Evolutionary conservation across 176 grass and related monocot species (phyloP), one percentile per base, ranked within the genome.

Genomic region (Lolium perenne): DNA sequence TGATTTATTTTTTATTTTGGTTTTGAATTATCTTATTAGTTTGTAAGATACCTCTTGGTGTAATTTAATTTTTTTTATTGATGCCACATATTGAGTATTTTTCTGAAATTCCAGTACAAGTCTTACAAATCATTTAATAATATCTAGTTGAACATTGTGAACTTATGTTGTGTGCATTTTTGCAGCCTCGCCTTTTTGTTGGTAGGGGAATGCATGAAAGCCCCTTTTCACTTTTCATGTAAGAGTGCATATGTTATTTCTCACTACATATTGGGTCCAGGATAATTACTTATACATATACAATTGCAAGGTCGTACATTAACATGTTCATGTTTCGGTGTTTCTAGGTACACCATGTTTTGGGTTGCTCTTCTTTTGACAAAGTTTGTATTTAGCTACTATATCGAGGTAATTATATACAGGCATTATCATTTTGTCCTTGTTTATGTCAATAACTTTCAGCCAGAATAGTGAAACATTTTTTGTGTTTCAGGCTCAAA

Each of bases 121-220:
- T 38, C 41, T 73, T 73, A 15, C 16, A 83, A 35, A 38, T 62
- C 48, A 50, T 86, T 77, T 56, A 64, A 48, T 79, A 20, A 47
- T 25, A 61, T 68, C 20, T 87, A 64, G 22, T 73, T 79, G 29
- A 82, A 65, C 12, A 78, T 63, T 38, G 45, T 87, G 20, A 80
- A 80, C 58, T 86, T 53, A 62, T 77, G 61, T 35, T 80, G 45
- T 48, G 22, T 56, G 32, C 78, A 38, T 91, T 59, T 38, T 9
- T 91, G 83, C 89, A 98, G 95, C 86, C 95, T 86, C 89, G 89
- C 10, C 88, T 98, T 38, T 98, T 92, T 85, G 86, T 98, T 85
- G 95, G 95, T 72, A 95, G 95, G 75, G 95, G 95, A 71, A 98
- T 98, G 95, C 95, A 98, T 80, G 95, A 98, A 90, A 93, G 93